phyloP scores from a whole-genome alignment of 2,329 filamentous ascomycete species.

The Cadophora sp. region DNA sequence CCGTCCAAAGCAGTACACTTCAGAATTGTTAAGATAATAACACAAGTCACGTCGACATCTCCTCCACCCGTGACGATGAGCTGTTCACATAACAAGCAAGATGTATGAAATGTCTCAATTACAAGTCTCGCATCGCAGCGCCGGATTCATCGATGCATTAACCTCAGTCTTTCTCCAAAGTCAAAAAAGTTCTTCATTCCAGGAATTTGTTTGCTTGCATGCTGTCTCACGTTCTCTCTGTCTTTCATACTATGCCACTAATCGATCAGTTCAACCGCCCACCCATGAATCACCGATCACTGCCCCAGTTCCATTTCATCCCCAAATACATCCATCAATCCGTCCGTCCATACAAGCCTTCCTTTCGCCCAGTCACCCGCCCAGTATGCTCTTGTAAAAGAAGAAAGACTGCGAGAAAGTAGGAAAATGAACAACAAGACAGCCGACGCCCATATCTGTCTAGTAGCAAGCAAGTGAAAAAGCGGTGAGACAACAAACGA shows the following conservation, averaged over 20 bases:
- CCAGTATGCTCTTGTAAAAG: constrained; percentile 29
- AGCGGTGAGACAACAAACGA: not conserved
- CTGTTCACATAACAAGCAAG: too few relatives aligned
- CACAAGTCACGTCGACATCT: too few relatives aligned
- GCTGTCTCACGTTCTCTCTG: constrained; percentile 6
- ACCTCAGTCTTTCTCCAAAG: not conserved
- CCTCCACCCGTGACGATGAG: too few relatives aligned
- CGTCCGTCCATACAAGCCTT: constrained; percentile 16
- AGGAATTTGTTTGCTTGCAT: constrained; percentile 15
- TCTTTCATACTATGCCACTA: constrained; percentile 11
- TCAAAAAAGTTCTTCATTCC: constrained; percentile 31
- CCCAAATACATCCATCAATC: constrained; percentile 35
- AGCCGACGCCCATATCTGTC: constrained; percentile 40
- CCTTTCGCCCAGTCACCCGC: not conserved
- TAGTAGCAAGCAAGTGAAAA: constrained; percentile 28
- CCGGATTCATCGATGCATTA: not conserved
- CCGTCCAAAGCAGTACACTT: too few relatives aligned
- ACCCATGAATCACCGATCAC: not conserved
- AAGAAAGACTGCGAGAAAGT: not conserved
- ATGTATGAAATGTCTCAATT: too few relatives aligned
- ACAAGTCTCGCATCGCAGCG: too few relatives aligned
- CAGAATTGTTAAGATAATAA: too few relatives aligned
- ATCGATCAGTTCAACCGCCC: not conserved
- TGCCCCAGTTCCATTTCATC: not conserved
- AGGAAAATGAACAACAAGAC: constrained; percentile 31